Conservation (phyloP, 2,329 filamentous ascomycete genomes). For the Talaromyces funiculosus region DNA sequence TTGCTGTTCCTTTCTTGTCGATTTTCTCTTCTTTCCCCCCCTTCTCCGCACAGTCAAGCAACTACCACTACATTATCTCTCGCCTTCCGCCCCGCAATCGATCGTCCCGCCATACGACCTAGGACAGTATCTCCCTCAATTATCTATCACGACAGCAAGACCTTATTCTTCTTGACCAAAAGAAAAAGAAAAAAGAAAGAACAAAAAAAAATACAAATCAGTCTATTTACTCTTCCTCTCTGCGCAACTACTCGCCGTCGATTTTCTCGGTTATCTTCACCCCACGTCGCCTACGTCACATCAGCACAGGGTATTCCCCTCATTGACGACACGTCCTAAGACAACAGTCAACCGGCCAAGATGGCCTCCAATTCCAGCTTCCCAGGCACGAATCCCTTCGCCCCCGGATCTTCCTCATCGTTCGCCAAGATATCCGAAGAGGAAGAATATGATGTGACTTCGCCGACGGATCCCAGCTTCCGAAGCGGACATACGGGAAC, state of each 20-base stretch:
- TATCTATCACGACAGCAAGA: neutral
- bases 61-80: neutral
- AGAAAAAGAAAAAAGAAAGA: too few species aligned
- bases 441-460: constrained; percentile 74
- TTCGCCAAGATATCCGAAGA: constrained; percentile 70
- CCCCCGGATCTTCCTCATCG: constrained; percentile 55
- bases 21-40: neutral
- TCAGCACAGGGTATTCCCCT: neutral
- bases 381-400: constrained; percentile 76
- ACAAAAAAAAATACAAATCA: neutral
- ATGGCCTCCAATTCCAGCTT: constrained; percentile 70
- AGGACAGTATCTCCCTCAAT: neutral
- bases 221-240: neutral
- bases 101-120: neutral
- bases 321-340: neutral
- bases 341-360: constrained; percentile 15
- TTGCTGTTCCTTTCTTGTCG: neutral
- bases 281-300: neutral
- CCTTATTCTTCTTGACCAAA: too few species aligned
- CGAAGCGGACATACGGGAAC: constrained; percentile 34
- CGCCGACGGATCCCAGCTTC: constrained; percentile 63
- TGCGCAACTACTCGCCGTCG: neutral
- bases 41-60: neutral
- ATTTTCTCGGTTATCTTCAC: neutral
- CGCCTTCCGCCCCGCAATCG: neutral